Evolutionary conservation across 2,329 filamentous ascomycete genomes (phyloP).

Genomic region (Pseudocercospora fijiensis): DNA sequence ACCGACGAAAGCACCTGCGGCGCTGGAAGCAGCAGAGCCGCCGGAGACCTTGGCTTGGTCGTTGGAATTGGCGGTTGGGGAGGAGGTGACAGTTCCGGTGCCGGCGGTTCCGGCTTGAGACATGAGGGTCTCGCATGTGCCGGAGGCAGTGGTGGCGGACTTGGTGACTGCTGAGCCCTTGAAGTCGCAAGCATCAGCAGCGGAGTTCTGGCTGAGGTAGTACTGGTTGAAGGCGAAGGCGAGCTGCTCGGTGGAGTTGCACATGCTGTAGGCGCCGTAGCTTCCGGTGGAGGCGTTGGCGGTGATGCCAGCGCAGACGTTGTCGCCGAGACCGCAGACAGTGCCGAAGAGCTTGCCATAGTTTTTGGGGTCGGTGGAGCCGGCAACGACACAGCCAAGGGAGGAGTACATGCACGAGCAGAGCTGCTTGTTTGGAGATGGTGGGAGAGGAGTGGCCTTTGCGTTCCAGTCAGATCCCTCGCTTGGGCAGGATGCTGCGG

Average conservation of each 20-base stretch:
- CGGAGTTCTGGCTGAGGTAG: conserved; percentile 58
- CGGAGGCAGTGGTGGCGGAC: conserved; percentile 47
- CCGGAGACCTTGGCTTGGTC: conserved; percentile 24
- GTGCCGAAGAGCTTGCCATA: conserved; percentile 70
- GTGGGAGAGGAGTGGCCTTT: conserved; percentile 67
- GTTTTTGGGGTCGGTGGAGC: conserved; percentile 56
- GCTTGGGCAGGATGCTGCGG: conserved; percentile 68
- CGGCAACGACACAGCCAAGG: conserved; percentile 67
- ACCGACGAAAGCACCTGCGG: conserved; percentile 26
- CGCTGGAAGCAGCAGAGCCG: conserved; percentile 17
- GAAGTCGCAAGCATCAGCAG: conserved; percentile 66
- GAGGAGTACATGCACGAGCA: conserved; percentile 83
- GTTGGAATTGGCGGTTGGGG: conserved; percentile 45
- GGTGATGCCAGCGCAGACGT: conserved; percentile 66
- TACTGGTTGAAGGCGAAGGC: conserved; percentile 73
- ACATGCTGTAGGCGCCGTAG: conserved; percentile 79
- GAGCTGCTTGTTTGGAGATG: conserved; percentile 72
- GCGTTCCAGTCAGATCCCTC: conserved; percentile 67
- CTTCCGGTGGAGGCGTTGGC: conserved; percentile 65
- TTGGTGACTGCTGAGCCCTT: conserved; percentile 62
- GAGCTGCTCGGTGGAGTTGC: conserved; percentile 67
- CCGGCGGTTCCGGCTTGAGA: conserved; percentile 62
- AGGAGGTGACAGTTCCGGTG: conserved; percentile 55
- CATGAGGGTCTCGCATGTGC: conserved; percentile 60
- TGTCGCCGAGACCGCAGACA: conserved; percentile 62